A percentile compares a stretch with the other conserved stretches of the same genome.
Evolutionary conservation across 371 early-diverging fungal genomes (phyloP).

Genomic region (Mortierella sp.): DNA sequence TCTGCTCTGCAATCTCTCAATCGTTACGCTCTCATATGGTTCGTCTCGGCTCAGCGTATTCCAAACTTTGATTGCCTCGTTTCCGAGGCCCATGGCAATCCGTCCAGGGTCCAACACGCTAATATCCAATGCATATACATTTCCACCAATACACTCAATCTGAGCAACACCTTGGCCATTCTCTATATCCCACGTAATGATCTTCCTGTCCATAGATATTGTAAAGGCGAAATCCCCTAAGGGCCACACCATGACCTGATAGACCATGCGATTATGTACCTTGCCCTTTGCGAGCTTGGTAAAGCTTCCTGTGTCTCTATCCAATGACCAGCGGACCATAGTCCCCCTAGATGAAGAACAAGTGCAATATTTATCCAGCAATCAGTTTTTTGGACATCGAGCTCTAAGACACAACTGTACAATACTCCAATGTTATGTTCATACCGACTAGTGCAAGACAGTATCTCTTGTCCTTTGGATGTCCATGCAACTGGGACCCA

Average conservation of each 20-base stretch:
- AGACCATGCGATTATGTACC: constrained; percentile 36
- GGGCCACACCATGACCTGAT: constrained; percentile 42
- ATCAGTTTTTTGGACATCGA: background rate
- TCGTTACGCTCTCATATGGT: constrained; percentile 34
- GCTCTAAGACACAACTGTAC: background rate
- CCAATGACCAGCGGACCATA: constrained; percentile 24
- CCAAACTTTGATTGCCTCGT: constrained; percentile 47
- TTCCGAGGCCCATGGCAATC: constrained; percentile 37
- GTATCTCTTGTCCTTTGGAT: constrained; percentile 16
- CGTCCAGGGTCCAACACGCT: constrained; percentile 29
- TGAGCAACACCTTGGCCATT: constrained; percentile 32
- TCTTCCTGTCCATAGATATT: constrained; percentile 40
- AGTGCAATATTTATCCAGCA: background rate
- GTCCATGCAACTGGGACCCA: constrained; percentile 53
- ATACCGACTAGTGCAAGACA: constrained; percentile 41
- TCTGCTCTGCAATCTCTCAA: constrained; percentile 35
- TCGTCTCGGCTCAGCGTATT: constrained; percentile 37
- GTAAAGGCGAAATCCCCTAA: constrained; percentile 45
- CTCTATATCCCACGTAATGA: constrained; percentile 48
- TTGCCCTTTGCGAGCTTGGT: constrained; percentile 19
- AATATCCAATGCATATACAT: constrained; percentile 31
- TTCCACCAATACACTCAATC: constrained; percentile 46
- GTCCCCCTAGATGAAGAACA: constrained; percentile 19
- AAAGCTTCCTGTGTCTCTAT: background rate
- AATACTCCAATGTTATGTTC: background rate